A percentile compares a stretch with the other conserved stretches of the same genome.
phyloP scores from a whole-genome alignment of 2,329 filamentous ascomycete genomes.

The Talaromyces atroroseus region DNA sequence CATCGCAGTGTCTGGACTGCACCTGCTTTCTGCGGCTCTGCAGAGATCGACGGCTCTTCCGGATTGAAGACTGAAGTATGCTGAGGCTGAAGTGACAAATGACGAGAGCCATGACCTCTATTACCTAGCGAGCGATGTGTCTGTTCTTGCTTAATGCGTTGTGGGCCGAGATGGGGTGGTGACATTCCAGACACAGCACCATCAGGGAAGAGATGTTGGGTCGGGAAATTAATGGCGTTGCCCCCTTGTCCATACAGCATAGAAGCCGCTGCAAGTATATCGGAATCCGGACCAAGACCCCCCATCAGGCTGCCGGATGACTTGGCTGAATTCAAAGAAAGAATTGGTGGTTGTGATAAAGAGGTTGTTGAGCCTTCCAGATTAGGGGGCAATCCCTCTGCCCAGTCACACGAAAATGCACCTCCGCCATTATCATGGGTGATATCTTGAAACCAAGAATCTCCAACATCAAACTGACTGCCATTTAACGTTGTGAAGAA shows the following conservation, averaged over 20 bases:
- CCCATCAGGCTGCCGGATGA: conserved; percentile 19
- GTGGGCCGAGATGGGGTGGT: conserved; percentile 17
- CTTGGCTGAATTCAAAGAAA: conserved; percentile 25
- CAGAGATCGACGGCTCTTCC: conserved; percentile 26
- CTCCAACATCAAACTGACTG: conserved; percentile 32
- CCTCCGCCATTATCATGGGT: conserved; percentile 24
- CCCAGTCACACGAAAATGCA: conserved; percentile 32
- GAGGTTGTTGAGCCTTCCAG: conserved; percentile 63
- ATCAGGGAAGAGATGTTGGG: conserved; percentile 20
- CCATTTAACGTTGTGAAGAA: conserved; percentile 41
- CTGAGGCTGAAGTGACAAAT: conserved; percentile 25
- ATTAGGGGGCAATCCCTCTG: conserved; percentile 53
- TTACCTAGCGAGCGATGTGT: conserved; percentile 16
- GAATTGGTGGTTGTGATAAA: conserved; percentile 49
- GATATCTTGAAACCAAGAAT: conserved; percentile 31
- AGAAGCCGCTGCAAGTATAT: conserved; percentile 55
- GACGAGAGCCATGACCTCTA: conserved; percentile 14
- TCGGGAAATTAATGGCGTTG: conserved; percentile 24
- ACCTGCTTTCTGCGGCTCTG: conserved; percentile 34
- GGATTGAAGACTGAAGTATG: conserved; percentile 35
- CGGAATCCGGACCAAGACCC: conserved; percentile 30
- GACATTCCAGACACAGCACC: conserved; percentile 20
- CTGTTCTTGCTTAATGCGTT: conserved; percentile 18
- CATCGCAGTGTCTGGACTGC: conserved; percentile 50
- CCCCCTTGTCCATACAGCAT: conserved; percentile 39